phyloP scores from a whole-genome alignment of 768 basidiomycete species.

The Rhodotorula babjevae region DNA sequence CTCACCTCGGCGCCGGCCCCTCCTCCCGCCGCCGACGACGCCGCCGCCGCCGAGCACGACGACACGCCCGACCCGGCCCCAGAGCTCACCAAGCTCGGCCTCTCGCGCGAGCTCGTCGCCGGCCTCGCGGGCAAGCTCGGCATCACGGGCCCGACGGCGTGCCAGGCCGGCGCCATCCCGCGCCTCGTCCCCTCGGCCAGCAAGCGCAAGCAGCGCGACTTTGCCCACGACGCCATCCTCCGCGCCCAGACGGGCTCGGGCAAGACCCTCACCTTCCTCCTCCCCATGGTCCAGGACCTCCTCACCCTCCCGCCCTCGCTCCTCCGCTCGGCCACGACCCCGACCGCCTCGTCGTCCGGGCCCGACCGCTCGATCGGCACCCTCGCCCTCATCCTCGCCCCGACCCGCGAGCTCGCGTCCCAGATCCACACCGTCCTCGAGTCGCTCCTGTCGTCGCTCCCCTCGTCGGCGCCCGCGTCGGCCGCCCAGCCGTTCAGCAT shows the following conservation, averaged over 20 bases:
- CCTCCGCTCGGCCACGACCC: conserved; percentile 53
- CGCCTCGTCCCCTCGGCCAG: conserved; percentile 53
- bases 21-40: conserved; percentile 3
- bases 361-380: conserved; percentile 94
- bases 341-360: conserved; percentile 55
- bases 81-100: conserved; percentile 73
- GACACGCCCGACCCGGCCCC: conserved; percentile 52
- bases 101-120: conserved; percentile 70
- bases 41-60: conserved; percentile 8
- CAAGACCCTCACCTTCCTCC: conserved; percentile 86
- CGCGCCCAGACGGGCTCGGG: conserved; percentile 91
- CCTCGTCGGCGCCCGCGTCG: conserved; percentile 66
- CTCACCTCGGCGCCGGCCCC: conserved; percentile 51
- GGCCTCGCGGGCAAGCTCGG: conserved; percentile 76
- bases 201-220: neutral
- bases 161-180: conserved; percentile 69
- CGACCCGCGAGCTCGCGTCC: conserved; percentile 90
- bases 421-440: conserved; percentile 96
- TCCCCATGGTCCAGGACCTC: conserved; percentile 91
- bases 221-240: conserved; percentile 80
- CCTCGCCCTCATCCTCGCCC: conserved; percentile 86
- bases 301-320: conserved; percentile 58
- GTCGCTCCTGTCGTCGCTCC: conserved; percentile 66
- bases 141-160: conserved; percentile 79
- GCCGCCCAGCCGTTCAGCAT: conserved; percentile 48